These are phyloP conservation scores for Crithidia fasciculata DNA, from an alignment of 208 protist species.

Conservation along the genomic window DNA sequence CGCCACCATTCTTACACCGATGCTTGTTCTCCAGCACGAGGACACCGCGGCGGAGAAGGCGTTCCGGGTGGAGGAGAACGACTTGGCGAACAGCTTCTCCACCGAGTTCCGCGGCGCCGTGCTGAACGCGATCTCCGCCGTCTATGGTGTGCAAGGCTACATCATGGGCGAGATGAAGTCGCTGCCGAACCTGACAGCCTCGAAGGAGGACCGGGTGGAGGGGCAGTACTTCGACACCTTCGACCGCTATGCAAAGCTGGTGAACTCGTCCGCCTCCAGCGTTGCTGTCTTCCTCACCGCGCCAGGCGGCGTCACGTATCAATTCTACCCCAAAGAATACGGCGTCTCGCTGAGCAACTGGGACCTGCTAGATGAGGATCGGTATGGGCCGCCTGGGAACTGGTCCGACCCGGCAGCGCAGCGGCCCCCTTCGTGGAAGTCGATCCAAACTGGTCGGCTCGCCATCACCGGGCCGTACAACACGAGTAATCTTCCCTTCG, in stretches of 20 bases:
- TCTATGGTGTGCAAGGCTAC: conserved; percentile 53
- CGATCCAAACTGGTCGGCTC: conserved; percentile 29
- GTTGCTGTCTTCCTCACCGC: conserved; percentile 41
- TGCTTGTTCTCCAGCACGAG: conserved; percentile 39
- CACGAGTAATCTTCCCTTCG: conserved; percentile 4
- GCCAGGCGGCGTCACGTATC: conserved; percentile 67
- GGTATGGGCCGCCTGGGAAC: background rate
- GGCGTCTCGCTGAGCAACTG: conserved; percentile 21
- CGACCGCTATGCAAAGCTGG: conserved; percentile 22
- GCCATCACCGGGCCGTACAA: conserved; percentile 42
- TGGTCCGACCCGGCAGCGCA: background rate
- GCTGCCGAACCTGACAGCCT: conserved; percentile 40
- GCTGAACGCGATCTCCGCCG: conserved; percentile 49
- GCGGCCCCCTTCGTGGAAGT: conserved; percentile 11
- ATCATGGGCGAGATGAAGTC: conserved; percentile 48
- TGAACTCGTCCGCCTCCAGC: conserved; percentile 18
- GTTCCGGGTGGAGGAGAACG: conserved; percentile 5
- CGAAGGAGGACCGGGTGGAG: conserved; percentile 33
- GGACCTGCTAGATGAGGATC: conserved; percentile 15
- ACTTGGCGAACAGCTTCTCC: conserved; percentile 28
- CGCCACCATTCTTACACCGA: conserved; percentile 34
- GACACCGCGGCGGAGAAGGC: conserved; percentile 14
- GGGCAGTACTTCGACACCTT: conserved; percentile 27
- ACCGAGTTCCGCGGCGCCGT: conserved; percentile 41
- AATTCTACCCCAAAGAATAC: conserved; percentile 1